Evolutionary conservation across 169 alveolate species (phyloP).

Genomic region (Plasmodium reichenowi): DNA sequence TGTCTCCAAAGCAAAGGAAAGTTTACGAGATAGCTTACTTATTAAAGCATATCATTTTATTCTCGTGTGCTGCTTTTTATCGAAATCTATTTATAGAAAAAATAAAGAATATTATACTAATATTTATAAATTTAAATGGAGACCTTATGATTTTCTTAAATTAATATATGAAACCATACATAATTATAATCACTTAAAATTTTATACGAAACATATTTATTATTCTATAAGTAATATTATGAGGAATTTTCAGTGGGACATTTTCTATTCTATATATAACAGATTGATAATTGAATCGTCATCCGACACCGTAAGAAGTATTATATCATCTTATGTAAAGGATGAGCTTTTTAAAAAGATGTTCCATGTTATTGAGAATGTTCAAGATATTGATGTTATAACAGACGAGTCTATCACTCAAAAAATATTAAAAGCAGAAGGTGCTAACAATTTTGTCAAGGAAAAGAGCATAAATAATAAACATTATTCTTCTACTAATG

Average conservation of each 20-base stretch:
- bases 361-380: constrained; percentile 2
- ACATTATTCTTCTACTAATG: neutral
- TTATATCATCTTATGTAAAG: constrained; percentile 39
- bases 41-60: constrained; percentile 72
- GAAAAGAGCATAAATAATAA: neutral
- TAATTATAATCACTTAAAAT: constrained; percentile 14
- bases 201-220: constrained; percentile 32
- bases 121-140: constrained; percentile 75
- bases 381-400: neutral
- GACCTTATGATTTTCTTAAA: constrained; percentile 67
- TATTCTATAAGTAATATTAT: constrained; percentile 65
- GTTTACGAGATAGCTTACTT: constrained; percentile 11
- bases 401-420: no score
- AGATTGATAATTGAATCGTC: constrained; percentile 29
- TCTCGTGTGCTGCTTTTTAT: constrained; percentile 19
- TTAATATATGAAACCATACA: constrained; percentile 30
- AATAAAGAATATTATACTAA: constrained; percentile 22
- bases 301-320: constrained; percentile 21
- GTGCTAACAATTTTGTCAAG: neutral
- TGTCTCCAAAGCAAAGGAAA: constrained; percentile 41
- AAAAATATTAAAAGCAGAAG: no score
- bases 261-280: constrained; percentile 39
- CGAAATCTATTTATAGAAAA: constrained; percentile 40
- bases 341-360: constrained; percentile 63
- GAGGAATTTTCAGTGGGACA: constrained; percentile 71